A percentile compares a stretch with the other conserved stretches of the same genome.
phyloP scores from a whole-genome alignment of 495 filamentous ascomycete genomes.

The Lindgomyces ingoldianus region DNA sequence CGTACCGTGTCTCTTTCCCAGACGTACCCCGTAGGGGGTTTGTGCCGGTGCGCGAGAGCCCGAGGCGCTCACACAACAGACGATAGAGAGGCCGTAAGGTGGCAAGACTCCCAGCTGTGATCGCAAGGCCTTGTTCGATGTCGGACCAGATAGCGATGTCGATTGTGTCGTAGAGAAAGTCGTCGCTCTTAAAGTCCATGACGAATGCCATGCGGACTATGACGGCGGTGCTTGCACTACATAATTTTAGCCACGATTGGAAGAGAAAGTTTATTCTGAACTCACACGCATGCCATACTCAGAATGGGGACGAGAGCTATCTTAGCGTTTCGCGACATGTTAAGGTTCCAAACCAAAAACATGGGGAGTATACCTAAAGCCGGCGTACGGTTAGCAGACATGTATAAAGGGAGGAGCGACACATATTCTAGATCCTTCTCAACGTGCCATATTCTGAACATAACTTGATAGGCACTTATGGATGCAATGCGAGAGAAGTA shows the following conservation, averaged over 20 bases:
- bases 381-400: too few relatives aligned
- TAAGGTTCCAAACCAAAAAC: slow-evolving; percentile 46
- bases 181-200: slow-evolving; percentile 4
- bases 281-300: slow-evolving; percentile 26
- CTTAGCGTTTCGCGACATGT: slow-evolving; percentile 34
- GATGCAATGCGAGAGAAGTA: too few relatives aligned
- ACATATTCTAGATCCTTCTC: too few relatives aligned
- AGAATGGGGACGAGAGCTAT: slow-evolving; percentile 13
- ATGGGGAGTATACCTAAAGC: slow-evolving; percentile 49
- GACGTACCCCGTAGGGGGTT: not conserved
- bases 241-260: too few relatives aligned
- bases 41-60: not conserved
- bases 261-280: too few relatives aligned
- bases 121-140: slow-evolving; percentile 23
- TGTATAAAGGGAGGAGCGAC: too few relatives aligned
- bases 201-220: slow-evolving; percentile 29
- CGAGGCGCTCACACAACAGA: not conserved
- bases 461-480: too few relatives aligned
- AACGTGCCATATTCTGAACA: too few relatives aligned
- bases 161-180: slow-evolving; percentile 28
- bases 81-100: slow-evolving; percentile 27
- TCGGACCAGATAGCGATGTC: slow-evolving; percentile 30
- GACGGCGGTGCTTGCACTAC: slow-evolving; percentile 23
- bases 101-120: slow-evolving; percentile 21
- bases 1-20: not conserved